Evolutionary conservation across 2,329 filamentous ascomycete species (phyloP), one percentile per base, ranked within the genome.

Genomic region (Teratosphaeriaceae sp.): DNA sequence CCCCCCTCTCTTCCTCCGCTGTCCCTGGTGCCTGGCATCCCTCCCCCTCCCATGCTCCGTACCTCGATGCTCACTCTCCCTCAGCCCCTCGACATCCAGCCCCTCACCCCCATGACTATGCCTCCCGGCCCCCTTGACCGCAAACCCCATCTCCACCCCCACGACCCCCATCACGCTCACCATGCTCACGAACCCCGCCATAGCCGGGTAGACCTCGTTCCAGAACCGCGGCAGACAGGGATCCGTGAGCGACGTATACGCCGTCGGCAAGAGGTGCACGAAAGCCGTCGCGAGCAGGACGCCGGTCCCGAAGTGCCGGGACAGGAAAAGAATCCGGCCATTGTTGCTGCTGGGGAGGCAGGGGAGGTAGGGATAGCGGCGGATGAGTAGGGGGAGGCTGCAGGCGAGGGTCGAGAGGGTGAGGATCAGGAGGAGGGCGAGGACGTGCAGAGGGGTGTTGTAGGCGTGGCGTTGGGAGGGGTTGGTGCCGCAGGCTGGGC

Each of bases 111-210:
- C 65, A 57, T 82, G 78, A 37, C 73, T 70, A 58, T 82, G 78
- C 13, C 71, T 36, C n/a, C 71, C 7, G 20, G 77, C 78, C 4
- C 79, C 79, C 58, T 75, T 74, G 41, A 82, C 84, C 0, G 88
- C 88, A 53, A 97, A 82, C 62, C 88, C 88, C 68, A 92, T 94
- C 64, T 97, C 90, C 40, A 96, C 76, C 2, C 80, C 78, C 5
- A 94, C 86, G 2, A 96, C 88, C 3, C 85, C 69, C 46, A 94
- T 73, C n/a, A 87, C 85, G 9, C 85, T 81, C 8, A 81, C 65
- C 85, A 94, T 90, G 43, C 86, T 84, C 36, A 94, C 78, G 37
- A 92, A 73, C 2, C 88, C 88, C 0, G 87, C 80, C 61, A 94
- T 82, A 5, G 86, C 85, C 36, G 74, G 78, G 62, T 92, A 94